Base-by-base conservation (phyloP, 225 moss, liverwort and hornwort species). In the Climacium dendroides region DNA sequence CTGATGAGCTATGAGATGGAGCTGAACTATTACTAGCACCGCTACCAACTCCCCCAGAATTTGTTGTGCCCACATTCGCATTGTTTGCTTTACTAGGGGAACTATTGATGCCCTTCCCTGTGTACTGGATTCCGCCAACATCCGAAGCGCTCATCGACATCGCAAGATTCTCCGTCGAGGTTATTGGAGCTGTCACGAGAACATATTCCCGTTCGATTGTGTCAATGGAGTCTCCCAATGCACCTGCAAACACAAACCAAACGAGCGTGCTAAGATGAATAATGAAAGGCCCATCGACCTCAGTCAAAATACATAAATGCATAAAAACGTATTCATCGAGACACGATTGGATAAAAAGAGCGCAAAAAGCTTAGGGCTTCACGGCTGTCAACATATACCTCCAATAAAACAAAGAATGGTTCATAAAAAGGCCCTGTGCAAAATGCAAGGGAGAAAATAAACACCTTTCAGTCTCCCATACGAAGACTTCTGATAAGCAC, bases 181-280 rank as follows among this genome's bases (percentile, higher is more conserved):
- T 94, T 85, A 94, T 77, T 85, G 95, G 92, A 87, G 92, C 95
- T 77, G 95, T 90, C 87, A 98, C 98, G 89, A 97, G 87, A 85
- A 99, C 97, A 92, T 99, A 99, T 87, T 99, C 99, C 82, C 94
- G 97, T 90, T 99, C 99, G 92, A 99, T 97, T 86, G 93, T 93
- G 88, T 99, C 99, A 72, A 99, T 93, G 78, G 99, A 97, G 94
- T 99, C 97, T 93, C 92, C 93, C 90, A 99, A 93, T 58, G 94
- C 93, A 90, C 96, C 99, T 97, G 94, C 89, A 89, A 82, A 86
- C 87, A 85, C 90, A 88, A 71, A 78, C 90, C 39, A 83, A 87
- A 86, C 74, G 34, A 63, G 86, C 66, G 84, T 86, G 81, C 88
- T 89, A 88, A 89, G 80, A 87, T 73, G 84, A 67, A 89, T 78